Conservation (phyloP, 1,284 basidiomycete species). For the Ceratobasidium sp. region DNA sequence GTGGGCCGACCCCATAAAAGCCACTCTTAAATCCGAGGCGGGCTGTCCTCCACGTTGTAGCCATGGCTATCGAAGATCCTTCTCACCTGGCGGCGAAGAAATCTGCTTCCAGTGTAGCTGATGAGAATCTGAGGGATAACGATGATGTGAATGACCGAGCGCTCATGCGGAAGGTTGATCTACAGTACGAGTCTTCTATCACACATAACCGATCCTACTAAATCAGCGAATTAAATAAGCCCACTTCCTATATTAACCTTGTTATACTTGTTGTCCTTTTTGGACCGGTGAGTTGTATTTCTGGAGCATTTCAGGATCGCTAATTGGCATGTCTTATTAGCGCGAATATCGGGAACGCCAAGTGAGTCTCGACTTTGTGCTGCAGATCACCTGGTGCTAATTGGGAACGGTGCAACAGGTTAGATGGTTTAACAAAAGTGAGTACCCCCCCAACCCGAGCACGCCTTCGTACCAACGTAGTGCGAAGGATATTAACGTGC, state of each 20-base stretch:
- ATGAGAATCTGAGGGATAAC: constrained; percentile 25
- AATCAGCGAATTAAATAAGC: constrained; percentile 42
- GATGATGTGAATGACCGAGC: constrained; percentile 51
- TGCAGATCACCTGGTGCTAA: background rate
- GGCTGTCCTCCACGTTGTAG: background rate
- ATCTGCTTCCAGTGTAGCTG: background rate
- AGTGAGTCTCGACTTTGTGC: constrained; percentile 51
- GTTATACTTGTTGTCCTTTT: constrained; percentile 70
- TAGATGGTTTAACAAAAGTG: constrained; percentile 57
- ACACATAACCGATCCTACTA: background rate
- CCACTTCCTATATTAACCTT: constrained; percentile 63
- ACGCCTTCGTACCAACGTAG: background rate
- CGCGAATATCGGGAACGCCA: constrained; percentile 73
- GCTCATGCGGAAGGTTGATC: constrained; percentile 56
- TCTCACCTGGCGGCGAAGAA: constrained; percentile 6
- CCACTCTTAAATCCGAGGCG: background rate
- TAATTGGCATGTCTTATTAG: constrained; percentile 46
- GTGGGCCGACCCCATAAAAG: background rate
- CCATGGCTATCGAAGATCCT: constrained; percentile 1
- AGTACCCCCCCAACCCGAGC: constrained; percentile 14
- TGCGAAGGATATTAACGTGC: constrained; percentile 56
- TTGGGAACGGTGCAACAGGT: constrained; percentile 46
- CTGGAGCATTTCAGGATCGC: background rate
- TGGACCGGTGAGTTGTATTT: constrained; percentile 59
- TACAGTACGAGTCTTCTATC: constrained; percentile 15